Base-by-base conservation (phyloP, 2,329 filamentous ascomycete genomes). In the Ascochyta fabae region DNA sequence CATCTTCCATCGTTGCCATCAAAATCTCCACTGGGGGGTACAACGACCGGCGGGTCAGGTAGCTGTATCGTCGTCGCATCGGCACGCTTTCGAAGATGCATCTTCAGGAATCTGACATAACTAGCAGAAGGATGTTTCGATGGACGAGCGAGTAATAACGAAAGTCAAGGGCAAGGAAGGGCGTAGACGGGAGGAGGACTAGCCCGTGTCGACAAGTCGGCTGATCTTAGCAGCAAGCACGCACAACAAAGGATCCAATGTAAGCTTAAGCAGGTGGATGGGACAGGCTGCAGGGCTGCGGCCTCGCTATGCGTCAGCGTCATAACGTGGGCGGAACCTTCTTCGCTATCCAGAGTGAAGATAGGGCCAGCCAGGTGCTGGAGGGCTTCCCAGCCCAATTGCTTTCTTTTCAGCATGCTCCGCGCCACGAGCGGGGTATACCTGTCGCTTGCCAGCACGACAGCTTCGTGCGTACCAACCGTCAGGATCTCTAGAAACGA, bases 1-100 rank as follows among this genome's bases (percentile, higher is more conserved):
- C 77, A 79, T 40, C 58, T 65, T 1, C 77, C 77, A 58, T 79
- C 77, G 46, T 75, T 72, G 22, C 77, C 77, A 34, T 78, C 75
- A 22, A 63, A 75, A 3, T 39, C 16, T 6, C 66, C 66, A 48
- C 52, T 72, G 0, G 71, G 19, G 19, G 19, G 19, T 19, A 19
- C 19, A 19, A 19, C 19, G 19, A 19, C 19, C 19, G 19, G 19
- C 19, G 19, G 19, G 19, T 19, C 19, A 19, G 19, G 19, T 19
- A 19, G 19, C 19, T 19, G 19, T 19, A 19, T 19, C 3, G 19
- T 19, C 19, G 12, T 15, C 19, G 60, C 31, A 45, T 69, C 65
- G 29, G 51, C 60, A 42, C 69, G 70, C 36, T 62, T 69, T 49
- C 34, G 31, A 36, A 62, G 48, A 29, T 53, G 58, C 71, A 74